A percentile compares a stretch with the other conserved stretches of the same genome.
phyloP scores from a whole-genome alignment of 148 eudicot genomes.

The Rhododendron henanense region DNA sequence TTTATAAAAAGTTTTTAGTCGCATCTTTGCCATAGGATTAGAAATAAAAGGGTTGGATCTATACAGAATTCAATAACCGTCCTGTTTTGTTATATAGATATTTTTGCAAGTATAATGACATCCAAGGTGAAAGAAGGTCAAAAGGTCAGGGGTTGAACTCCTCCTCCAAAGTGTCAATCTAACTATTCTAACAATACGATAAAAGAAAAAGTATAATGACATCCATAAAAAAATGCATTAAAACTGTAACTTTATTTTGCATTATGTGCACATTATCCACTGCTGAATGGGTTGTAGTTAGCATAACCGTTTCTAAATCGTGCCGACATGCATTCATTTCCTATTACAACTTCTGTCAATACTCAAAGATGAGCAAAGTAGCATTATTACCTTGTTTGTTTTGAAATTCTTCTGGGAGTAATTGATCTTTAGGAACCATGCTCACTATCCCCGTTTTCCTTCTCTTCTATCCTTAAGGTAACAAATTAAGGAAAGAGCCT shows the following conservation, averaged over 20 bases:
- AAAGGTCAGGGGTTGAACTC: neutral
- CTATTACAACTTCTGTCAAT: neutral
- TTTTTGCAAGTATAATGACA: neutral
- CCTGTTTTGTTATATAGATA: too few species aligned
- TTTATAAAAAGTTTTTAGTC: too few species aligned
- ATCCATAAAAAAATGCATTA: neutral
- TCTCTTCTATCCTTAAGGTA: neutral
- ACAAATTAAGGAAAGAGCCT: neutral
- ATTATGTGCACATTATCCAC: neutral
- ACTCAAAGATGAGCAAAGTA: neutral
- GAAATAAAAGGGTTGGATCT: too few species aligned
- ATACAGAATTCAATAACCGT: too few species aligned
- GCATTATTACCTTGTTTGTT: neutral
- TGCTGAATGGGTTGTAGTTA: neutral
- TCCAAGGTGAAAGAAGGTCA: neutral
- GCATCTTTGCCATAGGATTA: too few species aligned
- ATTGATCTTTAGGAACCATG: neutral
- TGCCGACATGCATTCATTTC: neutral
- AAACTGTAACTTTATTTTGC: neutral
- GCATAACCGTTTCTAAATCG: neutral
- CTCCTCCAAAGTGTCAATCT: neutral
- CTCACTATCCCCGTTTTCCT: neutral
- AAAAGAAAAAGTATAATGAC: neutral
- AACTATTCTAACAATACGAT: neutral
- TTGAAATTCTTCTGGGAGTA: neutral